Base-by-base conservation (phyloP, 768 basidiomycete species). In the Xerocomellus chrysenteron region DNA sequence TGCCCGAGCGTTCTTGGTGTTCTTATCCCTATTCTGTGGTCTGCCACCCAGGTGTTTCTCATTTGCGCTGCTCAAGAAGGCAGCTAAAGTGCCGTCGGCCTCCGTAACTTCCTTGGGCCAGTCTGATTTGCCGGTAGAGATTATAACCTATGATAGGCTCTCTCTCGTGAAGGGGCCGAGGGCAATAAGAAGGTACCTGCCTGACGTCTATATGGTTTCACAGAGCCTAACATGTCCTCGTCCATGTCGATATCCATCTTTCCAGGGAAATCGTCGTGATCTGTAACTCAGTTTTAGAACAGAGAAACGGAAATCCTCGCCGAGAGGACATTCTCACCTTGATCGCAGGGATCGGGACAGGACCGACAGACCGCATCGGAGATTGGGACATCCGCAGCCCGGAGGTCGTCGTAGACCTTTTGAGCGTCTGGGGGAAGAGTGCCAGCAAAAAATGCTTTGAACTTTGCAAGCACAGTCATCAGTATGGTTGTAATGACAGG, bases 101-200 rank as follows among this genome's bases (percentile, higher is more conserved):
- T 86, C 82, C 3, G 88, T 88, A 56, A 98, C 84, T 42, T 94
- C 86, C 41, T 79, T 78, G 39, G 84, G 82, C 95, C 95, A 98
- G 74, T 98, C 93, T 19, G 85, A 79, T 72, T 90, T 86, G 7
- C 93, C 93, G 0, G 94, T 96, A 1, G 92, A 94, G 51, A 98
- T 90, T 35, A 98, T 78, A 35, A 96, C 79, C 88, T 94, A 68
- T 45, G 24, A 45, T 46, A 48, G 36, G 21, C 16, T 47, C 42
- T 52, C 42, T 62, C 16, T 40, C 35, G 45, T n/a, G 24, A 40
- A 47, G 3, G 43, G 2, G 5, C 19, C 39, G 19, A 21, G 21
- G 14, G 2, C 11, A 16, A 16, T 12, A 36, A 9, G 11, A 35
- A 33, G 50, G 41, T n/a, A 58, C 78, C 47, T 60, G 88, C 91